Evolutionary conservation across 2,329 filamentous ascomycete genomes (phyloP).

Genomic region (Penicillium sp.): DNA sequence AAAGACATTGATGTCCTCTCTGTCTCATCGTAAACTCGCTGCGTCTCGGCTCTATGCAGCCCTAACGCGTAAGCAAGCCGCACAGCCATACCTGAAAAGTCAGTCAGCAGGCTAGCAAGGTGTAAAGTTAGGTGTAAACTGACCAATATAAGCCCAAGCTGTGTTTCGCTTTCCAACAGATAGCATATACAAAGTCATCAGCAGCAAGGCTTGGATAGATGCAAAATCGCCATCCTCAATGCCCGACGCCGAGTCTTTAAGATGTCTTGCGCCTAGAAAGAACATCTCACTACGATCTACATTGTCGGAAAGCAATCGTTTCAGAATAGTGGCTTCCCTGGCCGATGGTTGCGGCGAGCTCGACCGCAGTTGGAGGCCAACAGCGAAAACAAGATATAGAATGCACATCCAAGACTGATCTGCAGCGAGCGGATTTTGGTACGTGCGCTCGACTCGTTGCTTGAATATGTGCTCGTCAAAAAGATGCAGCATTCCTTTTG

Average conservation of each 20-base stretch:
- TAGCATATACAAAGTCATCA: slow-evolving; percentile 64
- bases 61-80: slow-evolving; percentile 61
- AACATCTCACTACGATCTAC: slow-evolving; percentile 59
- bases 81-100: slow-evolving; percentile 55
- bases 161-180: slow-evolving; percentile 60
- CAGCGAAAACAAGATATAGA: slow-evolving; percentile 60
- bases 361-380: slow-evolving; percentile 52
- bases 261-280: slow-evolving; percentile 56
- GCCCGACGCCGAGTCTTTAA: slow-evolving; percentile 47
- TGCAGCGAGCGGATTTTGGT: slow-evolving; percentile 50
- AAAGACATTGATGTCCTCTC: slow-evolving; percentile 15
- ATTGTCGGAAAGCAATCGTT: slow-evolving; percentile 47
- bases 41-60: slow-evolving; percentile 57
- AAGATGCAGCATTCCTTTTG: slow-evolving; percentile 58
- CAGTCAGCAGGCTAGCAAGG: background rate
- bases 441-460: slow-evolving; percentile 50
- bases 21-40: slow-evolving; percentile 27
- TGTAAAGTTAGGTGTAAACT: slow-evolving; percentile 14
- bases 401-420: slow-evolving; percentile 55
- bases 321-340: slow-evolving; percentile 48
- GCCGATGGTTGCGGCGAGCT: slow-evolving; percentile 8
- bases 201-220: slow-evolving; percentile 59
- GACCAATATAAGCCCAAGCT: slow-evolving; percentile 59
- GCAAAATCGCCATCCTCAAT: slow-evolving; percentile 63
- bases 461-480: slow-evolving; percentile 53